Percentiles rank a stretch among this genome's conserved stretches.
phyloP scores from a whole-genome alignment of 441 rosid species.

The Breynia disticha region DNA sequence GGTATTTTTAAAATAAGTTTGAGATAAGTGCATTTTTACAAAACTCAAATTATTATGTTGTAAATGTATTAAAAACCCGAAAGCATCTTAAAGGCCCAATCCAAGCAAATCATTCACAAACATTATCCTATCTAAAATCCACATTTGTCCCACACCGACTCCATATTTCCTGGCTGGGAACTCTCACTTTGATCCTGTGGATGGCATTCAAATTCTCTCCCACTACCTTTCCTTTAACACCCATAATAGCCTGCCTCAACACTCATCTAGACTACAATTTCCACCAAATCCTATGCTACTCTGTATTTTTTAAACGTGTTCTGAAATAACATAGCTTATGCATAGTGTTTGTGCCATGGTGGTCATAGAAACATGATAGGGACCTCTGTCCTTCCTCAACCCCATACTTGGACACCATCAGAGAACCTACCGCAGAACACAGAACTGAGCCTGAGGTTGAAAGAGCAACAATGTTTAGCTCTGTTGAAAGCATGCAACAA shows the following conservation, averaged over 20 bases:
- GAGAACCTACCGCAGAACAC: constrained; percentile 21
- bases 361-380: constrained; percentile 31
- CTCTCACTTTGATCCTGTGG: constrained; percentile 19
- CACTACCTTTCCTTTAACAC: background rate
- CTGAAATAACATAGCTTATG: constrained; percentile 1
- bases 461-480: constrained; percentile 50
- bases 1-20: too few relatives aligned
- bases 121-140: constrained; percentile 47
- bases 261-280: background rate
- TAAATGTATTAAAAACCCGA: too few relatives aligned
- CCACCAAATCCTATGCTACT: background rate
- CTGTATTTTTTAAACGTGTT: background rate
- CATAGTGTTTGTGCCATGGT: constrained; percentile 18
- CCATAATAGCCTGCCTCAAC: constrained; percentile 1
- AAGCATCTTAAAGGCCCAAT: background rate
- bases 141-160: constrained; percentile 16
- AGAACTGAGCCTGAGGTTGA: constrained; percentile 19
- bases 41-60: too few relatives aligned
- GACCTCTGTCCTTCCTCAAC: constrained; percentile 28
- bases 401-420: constrained; percentile 18
- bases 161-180: constrained; percentile 15
- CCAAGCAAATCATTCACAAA: background rate
- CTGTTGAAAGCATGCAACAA: constrained; percentile 49
- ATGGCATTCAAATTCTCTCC: constrained; percentile 14
- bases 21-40: too few relatives aligned